phyloP scores from a whole-genome alignment of 148 eudicot species.

The Salicornia ramosissima region DNA sequence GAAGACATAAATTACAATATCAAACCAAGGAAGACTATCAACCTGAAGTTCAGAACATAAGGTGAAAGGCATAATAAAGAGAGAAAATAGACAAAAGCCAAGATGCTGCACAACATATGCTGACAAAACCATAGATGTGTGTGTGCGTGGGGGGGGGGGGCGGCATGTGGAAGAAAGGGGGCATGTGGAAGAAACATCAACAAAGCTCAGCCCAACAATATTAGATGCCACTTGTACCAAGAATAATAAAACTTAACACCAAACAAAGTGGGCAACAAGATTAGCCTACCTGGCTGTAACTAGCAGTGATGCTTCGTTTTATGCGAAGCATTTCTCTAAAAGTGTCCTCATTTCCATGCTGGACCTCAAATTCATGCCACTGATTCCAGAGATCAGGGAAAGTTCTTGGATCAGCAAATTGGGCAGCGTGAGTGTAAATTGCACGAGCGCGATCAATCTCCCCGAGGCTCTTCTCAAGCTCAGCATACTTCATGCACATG shows the following conservation, averaged over 20 bases:
- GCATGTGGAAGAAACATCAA: neutral
- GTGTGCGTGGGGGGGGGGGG: no score
- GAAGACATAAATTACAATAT: no score
- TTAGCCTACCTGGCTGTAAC: conserved; percentile 67
- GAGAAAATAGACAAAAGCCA: neutral
- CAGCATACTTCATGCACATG: conserved; percentile 87
- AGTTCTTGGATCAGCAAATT: conserved; percentile 76
- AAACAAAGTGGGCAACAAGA: neutral
- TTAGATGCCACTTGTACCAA: neutral
- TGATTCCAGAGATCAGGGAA: conserved; percentile 77
- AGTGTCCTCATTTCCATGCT: conserved; percentile 93
- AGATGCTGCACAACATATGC: neutral
- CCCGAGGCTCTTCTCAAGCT: conserved; percentile 93
- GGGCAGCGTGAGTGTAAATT: conserved; percentile 56
- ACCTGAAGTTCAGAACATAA: neutral
- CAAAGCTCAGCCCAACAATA: no score
- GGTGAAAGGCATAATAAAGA: neutral
- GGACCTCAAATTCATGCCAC: conserved; percentile 92
- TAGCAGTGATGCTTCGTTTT: conserved; percentile 78
- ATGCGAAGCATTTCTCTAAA: conserved; percentile 89
- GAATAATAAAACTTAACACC: neutral
- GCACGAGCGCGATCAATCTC: conserved; percentile 90
- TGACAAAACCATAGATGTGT: neutral
- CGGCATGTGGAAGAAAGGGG: no score
- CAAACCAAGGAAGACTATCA: neutral